Conservation (phyloP, 768 basidiomycete species). For the Hericium rajendrae region DNA sequence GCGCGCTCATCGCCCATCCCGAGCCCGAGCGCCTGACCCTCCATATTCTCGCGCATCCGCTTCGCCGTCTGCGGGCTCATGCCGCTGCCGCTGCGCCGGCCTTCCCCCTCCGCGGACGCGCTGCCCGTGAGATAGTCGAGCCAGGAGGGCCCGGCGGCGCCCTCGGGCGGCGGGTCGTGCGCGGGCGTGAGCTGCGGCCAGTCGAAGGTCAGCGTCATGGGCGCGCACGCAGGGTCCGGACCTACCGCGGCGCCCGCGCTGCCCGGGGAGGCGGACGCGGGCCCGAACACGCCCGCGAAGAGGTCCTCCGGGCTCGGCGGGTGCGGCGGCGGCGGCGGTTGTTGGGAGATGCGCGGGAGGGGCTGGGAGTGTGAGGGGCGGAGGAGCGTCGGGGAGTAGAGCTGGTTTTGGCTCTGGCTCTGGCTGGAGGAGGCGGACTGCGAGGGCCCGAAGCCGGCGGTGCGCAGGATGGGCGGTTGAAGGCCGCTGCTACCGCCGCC, state of each 20-base stretch:
- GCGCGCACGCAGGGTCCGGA: conserved; percentile 10
- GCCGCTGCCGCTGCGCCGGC: no score
- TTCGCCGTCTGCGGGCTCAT: background rate
- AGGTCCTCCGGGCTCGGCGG: conserved; percentile 7
- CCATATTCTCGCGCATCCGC: background rate
- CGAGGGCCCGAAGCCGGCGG: background rate
- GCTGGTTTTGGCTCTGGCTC: background rate
- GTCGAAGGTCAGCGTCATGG: conserved; percentile 15
- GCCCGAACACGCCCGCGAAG: conserved; percentile 14
- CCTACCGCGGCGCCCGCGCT: conserved; percentile 3
- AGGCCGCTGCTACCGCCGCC: background rate
- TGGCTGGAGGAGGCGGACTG: background rate
- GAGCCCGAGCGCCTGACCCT: background rate
- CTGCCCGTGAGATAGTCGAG: conserved; percentile 12
- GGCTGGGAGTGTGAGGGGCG: conserved; percentile 1
- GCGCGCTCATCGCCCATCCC: background rate
- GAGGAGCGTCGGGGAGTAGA: background rate
- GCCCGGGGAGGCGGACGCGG: conserved; percentile 4
- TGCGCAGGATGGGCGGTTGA: background rate
- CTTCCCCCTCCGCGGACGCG: background rate
- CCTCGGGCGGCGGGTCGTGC: conserved; percentile 6
- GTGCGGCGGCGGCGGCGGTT: conserved; percentile 9
- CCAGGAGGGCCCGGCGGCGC: conserved; percentile 6
- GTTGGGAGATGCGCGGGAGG: conserved; percentile 8
- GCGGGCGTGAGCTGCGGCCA: conserved; percentile 14